These are phyloP conservation scores for Pelargonium fulgidum DNA, from an alignment of 441 rosid species.

Conservation along the genomic window DNA sequence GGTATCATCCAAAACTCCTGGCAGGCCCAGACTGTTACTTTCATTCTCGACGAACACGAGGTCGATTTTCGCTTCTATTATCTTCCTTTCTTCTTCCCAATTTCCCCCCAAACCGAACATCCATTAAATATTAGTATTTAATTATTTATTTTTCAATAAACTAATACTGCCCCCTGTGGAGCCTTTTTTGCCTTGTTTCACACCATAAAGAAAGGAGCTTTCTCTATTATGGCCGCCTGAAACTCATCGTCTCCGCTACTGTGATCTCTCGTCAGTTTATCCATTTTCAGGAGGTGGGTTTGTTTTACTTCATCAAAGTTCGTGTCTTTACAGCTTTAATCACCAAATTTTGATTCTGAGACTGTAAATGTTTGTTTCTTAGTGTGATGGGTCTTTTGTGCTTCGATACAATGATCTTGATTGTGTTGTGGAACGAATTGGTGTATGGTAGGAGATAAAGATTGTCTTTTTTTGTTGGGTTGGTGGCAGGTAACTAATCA, in stretches of 20 bases:
- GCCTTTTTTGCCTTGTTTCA: too few relatives aligned
- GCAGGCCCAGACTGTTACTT: too few relatives aligned
- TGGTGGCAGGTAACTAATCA: neutral
- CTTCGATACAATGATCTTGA: neutral
- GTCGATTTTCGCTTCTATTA: too few relatives aligned
- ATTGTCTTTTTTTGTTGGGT: neutral
- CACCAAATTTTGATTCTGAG: neutral
- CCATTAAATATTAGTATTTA: too few relatives aligned
- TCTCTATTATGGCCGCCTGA: neutral
- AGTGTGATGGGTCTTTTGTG: neutral
- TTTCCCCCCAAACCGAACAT: too few relatives aligned
- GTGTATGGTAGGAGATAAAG: neutral
- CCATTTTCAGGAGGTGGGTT: neutral
- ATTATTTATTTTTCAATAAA: too few relatives aligned
- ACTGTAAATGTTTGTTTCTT: neutral
- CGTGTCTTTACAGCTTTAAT: neutral
- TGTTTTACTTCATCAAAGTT: neutral
- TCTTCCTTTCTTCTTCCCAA: too few relatives aligned
- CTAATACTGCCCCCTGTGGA: too few relatives aligned
- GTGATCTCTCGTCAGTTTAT: neutral
- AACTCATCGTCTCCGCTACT: neutral
- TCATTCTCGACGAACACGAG: too few relatives aligned
- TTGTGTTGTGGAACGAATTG: neutral
- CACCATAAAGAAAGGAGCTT: too few relatives aligned
- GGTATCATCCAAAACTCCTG: too few relatives aligned